These are phyloP conservation scores for Epichloe hybrida DNA, from an alignment of 2,329 filamentous ascomycete species.

Conservation along the genomic window DNA sequence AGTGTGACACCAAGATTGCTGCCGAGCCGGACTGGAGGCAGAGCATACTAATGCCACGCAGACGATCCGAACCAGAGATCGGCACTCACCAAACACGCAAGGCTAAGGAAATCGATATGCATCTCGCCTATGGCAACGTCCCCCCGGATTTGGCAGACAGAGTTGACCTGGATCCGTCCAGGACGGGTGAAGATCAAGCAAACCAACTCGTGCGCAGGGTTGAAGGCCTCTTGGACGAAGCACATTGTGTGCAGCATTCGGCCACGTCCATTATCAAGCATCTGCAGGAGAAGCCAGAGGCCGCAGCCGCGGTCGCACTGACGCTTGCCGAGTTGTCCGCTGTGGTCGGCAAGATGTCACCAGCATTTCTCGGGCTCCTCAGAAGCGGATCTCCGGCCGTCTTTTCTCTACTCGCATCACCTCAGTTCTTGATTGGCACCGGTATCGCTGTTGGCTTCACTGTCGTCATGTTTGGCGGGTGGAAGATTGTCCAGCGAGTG, in stretches of 20 bases:
- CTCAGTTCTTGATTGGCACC: conserved; percentile 88
- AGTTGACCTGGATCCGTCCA: conserved; percentile 32
- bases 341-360: conserved; percentile 70
- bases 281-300: conserved; percentile 59
- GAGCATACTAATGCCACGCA: conserved; percentile 19
- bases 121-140: conserved; percentile 78
- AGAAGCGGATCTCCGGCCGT: conserved; percentile 75
- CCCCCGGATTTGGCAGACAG: conserved; percentile 50
- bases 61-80: conserved; percentile 26
- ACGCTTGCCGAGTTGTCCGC: conserved; percentile 84
- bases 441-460: conserved; percentile 87
- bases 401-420: conserved; percentile 73
- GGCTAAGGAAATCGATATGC: conserved; percentile 61
- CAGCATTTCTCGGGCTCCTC: conserved; percentile 59
- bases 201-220: conserved; percentile 56
- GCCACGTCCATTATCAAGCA: conserved; percentile 72
- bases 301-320: conserved; percentile 84
- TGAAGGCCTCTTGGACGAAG: conserved; percentile 69
- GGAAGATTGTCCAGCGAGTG: conserved; percentile 92
- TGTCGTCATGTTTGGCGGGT: conserved; percentile 87
- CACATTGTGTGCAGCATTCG: conserved; percentile 75
- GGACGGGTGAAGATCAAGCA: conserved; percentile 35
- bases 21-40: conserved; percentile 5
- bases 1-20: conserved; percentile 16
- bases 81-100: conserved; percentile 11